Percentiles rank a stretch among this genome's conserved stretches.
phyloP scores from a whole-genome alignment of 2,329 filamentous ascomycete species.

The Penicillium sp. region DNA sequence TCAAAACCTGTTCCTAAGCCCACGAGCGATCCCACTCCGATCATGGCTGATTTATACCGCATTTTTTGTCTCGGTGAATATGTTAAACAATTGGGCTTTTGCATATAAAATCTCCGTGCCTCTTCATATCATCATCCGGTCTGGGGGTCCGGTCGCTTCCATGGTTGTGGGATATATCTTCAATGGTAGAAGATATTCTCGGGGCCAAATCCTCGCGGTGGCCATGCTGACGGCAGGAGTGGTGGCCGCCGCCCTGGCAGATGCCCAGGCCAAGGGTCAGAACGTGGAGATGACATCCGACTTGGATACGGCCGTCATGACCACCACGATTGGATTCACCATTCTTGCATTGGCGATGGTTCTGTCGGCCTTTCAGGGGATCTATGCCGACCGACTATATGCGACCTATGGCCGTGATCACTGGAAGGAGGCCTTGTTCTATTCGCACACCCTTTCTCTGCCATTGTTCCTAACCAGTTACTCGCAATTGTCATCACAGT shows the following conservation, averaged over 20 bases:
- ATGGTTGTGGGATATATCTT: slow-evolving; percentile 87
- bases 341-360: slow-evolving; percentile 87
- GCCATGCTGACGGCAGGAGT: slow-evolving; percentile 82
- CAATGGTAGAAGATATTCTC: slow-evolving; percentile 76
- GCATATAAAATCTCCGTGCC: slow-evolving; percentile 96
- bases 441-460: slow-evolving; percentile 64
- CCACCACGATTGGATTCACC: slow-evolving; percentile 64
- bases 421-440: slow-evolving; percentile 96
- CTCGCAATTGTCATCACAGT: slow-evolving; percentile 37
- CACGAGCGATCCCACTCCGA: slow-evolving; percentile 76
- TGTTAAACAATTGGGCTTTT: slow-evolving; percentile 97
- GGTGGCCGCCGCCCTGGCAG: slow-evolving; percentile 83
- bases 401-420: slow-evolving; percentile 74
- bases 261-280: slow-evolving; percentile 74
- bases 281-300: slow-evolving; percentile 42
- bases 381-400: slow-evolving; percentile 93
- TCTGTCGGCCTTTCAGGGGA: slow-evolving; percentile 88
- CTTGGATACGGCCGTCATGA: slow-evolving; percentile 28
- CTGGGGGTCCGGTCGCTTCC: slow-evolving; percentile 92
- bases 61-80: slow-evolving; percentile 90
- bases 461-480: slow-evolving; percentile 46
- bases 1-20: slow-evolving; percentile 70
- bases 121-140: slow-evolving; percentile 93
- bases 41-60: slow-evolving; percentile 88
- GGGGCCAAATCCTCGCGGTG: slow-evolving; percentile 78